Evolutionary conservation across 2,329 filamentous ascomycete genomes (phyloP), one percentile per base, ranked within the genome.

Genomic region (Monascus ruber): DNA sequence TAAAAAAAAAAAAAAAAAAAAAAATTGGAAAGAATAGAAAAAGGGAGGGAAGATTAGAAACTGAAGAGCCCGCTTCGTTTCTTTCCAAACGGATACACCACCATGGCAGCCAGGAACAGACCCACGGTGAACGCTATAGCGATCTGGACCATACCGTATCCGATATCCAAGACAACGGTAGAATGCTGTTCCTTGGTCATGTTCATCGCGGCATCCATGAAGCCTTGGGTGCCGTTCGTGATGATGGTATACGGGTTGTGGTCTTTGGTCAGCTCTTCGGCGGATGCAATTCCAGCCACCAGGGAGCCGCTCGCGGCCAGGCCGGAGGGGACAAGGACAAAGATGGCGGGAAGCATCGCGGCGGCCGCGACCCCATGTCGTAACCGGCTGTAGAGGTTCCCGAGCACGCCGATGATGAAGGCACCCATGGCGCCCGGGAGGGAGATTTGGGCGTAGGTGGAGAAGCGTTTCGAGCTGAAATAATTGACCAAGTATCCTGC

Each of bases 321-420:
- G 4, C 77, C 77, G 4, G 71, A 75, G 0, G 77, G 77, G 0
- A 81, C 76, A 43, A 79, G 75, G 1, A 80, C 75, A 47, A 93
- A 94, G 49, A 95, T 94, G 11, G 84, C 87, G 0, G 88, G 88
- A 5, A 94, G 68, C 71, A 95, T 85, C 4, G 85, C 83, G 0
- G 86, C 85, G 0, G 86, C 86, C 0, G 88, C 88, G 2, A 94
- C 73, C 1, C 83, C 84, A 56, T 89, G 86, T 11, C 82, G 62
- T 17, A 72, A 53, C 6, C 85, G 76, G 26, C 81, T 82, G 65
- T 93, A 91, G 2, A 87, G 56, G 50, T 93, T 93, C 6, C 84
- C 85, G 37, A 87, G 65, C 32, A 89, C 74, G n/a, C 86, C 86
- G 11, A 93, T 79, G 1, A 77, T 76, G 39, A 93, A 72, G 0